Evolutionary conservation across 768 basidiomycete genomes (phyloP).

Genomic region (Lactarius sp.): DNA sequence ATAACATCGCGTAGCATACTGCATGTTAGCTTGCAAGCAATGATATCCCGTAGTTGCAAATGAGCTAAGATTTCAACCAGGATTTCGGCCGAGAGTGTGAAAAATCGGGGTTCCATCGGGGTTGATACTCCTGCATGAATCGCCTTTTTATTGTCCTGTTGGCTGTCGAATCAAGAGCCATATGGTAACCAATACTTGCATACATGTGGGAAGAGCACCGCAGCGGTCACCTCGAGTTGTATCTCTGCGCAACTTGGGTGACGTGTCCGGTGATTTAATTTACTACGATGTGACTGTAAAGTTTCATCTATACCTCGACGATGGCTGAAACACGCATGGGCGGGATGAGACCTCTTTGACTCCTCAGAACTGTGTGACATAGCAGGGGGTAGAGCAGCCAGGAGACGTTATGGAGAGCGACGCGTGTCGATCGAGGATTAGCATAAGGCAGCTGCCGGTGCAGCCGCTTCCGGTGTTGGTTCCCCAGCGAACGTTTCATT

Average conservation of each 20-base stretch:
- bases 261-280: background rate
- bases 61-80: constrained; percentile 6
- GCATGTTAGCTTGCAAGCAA: constrained; percentile 6
- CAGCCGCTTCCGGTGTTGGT: background rate
- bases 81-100: constrained; percentile 8
- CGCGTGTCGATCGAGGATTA: background rate
- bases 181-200: background rate
- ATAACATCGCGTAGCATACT: constrained; percentile 4
- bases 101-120: constrained; percentile 3
- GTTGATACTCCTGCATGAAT: background rate
- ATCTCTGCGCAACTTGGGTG: background rate
- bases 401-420: background rate
- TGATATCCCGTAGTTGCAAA: constrained; percentile 2
- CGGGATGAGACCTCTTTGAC: background rate
- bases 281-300: background rate
- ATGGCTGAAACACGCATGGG: background rate
- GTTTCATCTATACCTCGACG: constrained; percentile 1
- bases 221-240: background rate
- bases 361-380: background rate
- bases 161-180: background rate
- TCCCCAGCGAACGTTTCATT: background rate
- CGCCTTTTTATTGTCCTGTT: background rate
- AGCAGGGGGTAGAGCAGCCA: background rate
- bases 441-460: background rate
- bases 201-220: background rate